These are phyloP conservation scores for Ligustrum vulgare DNA, from an alignment of 257 asterid genomes.

Conservation along the genomic window DNA sequence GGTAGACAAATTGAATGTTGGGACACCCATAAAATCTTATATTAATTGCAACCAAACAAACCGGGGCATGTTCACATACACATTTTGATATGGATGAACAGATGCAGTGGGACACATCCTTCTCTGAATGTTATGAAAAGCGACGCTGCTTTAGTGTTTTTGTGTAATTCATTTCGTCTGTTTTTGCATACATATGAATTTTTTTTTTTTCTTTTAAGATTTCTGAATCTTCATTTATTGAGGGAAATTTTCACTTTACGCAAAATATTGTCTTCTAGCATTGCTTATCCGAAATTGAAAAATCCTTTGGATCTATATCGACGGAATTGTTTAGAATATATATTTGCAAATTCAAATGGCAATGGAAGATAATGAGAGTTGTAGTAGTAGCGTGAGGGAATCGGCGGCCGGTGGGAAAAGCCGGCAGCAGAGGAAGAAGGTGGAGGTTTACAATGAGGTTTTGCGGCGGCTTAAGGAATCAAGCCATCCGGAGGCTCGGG, in stretches of 20 bases:
- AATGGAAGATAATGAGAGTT: conserved; percentile 79
- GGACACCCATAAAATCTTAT: no score
- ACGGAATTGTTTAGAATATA: conserved; percentile 4
- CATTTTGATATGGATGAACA: neutral
- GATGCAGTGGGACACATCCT: neutral
- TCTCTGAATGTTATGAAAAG: neutral
- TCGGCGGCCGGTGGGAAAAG: conserved; percentile 38
- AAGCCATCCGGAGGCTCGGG: conserved; percentile 59
- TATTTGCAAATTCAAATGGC: conserved; percentile 44
- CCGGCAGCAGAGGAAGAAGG: conserved; percentile 57
- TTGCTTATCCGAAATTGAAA: neutral
- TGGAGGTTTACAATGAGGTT: conserved; percentile 89
- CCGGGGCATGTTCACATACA: no score
- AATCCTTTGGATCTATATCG: neutral
- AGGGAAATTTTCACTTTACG: neutral
- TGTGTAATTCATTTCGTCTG: neutral
- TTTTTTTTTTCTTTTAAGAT: neutral
- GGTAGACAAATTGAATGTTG: no score
- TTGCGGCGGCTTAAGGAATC: conserved; percentile 79
- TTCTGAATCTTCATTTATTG: neutral
- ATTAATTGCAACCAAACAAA: no score
- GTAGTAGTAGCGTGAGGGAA: conserved; percentile 76
- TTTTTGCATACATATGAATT: neutral
- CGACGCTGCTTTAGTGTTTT: neutral
- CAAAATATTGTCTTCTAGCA: neutral